A percentile compares a stretch with the other conserved stretches of the same genome.
phyloP scores from a whole-genome alignment of 352 stramenopile genomes.

The Globisporangium heterothallicum region DNA sequence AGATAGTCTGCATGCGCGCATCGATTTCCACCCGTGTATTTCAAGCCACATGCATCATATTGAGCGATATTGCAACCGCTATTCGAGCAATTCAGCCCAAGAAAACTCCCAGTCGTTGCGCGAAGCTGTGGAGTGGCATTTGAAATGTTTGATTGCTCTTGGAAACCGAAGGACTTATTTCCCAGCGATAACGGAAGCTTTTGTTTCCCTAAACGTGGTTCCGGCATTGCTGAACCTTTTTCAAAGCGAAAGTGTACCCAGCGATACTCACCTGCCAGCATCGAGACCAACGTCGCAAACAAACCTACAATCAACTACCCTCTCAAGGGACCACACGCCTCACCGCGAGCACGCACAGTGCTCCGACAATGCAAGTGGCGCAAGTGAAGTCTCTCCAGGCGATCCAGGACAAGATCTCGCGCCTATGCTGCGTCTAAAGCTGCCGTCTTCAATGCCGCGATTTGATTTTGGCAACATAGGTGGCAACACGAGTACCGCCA shows the following conservation, averaged over 20 bases:
- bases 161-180: slow-evolving; percentile 22
- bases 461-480: neutral
- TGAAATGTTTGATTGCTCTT: slow-evolving; percentile 33
- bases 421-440: slow-evolving; percentile 4
- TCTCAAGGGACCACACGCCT: neutral
- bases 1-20: slow-evolving; percentile 8
- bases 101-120: slow-evolving; percentile 15
- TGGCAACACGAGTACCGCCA: neutral
- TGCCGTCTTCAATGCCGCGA: slow-evolving; percentile 2
- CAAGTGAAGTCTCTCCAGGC: neutral
- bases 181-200: slow-evolving; percentile 24
- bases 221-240: slow-evolving; percentile 18
- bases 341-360: neutral
- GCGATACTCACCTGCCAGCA: neutral
- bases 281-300: neutral
- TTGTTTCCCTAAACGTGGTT: slow-evolving; percentile 17
- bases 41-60: slow-evolving; percentile 25
- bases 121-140: slow-evolving; percentile 24
- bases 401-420: neutral
- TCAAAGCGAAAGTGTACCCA: neutral
- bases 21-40: slow-evolving; percentile 23
- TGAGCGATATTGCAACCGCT: slow-evolving; percentile 19
- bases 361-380: neutral
- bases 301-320: neutral
- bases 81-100: slow-evolving; percentile 7